These are phyloP conservation scores for Phaseolus lunatus DNA, from an alignment of 306 rosid genomes.

Conservation along the genomic window DNA sequence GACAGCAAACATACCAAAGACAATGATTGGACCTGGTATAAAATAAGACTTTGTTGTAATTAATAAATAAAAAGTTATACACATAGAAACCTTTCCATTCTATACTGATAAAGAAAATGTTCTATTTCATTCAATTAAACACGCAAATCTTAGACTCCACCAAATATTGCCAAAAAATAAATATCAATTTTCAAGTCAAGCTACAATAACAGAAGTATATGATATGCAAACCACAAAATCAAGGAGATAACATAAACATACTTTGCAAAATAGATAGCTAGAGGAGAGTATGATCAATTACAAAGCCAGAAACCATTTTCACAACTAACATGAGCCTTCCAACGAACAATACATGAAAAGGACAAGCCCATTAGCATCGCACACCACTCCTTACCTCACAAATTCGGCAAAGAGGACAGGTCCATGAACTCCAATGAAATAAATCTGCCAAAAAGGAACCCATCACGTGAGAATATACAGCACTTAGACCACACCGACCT, in stretches of 20 bases:
- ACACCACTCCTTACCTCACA: constrained; percentile 50
- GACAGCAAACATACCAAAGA: neutral
- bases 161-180: neutral
- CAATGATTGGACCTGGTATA: neutral
- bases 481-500: constrained; percentile 24
- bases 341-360: constrained; percentile 10
- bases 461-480: constrained; percentile 14
- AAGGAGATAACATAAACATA: neutral
- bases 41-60: neutral
- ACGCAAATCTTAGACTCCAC: neutral
- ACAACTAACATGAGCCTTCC: neutral
- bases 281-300: neutral
- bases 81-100: neutral
- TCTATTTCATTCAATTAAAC: neutral
- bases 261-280: constrained; percentile 15
- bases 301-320: neutral
- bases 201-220: neutral
- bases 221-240: neutral
- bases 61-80: neutral
- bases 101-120: neutral
- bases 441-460: constrained; percentile 44
- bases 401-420: constrained; percentile 56
- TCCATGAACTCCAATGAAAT: constrained; percentile 63
- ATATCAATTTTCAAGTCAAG: neutral
- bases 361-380: constrained; percentile 12